Conservation (phyloP, 192 early-diverging fungal genomes). For the Obelidium mucronatum region DNA sequence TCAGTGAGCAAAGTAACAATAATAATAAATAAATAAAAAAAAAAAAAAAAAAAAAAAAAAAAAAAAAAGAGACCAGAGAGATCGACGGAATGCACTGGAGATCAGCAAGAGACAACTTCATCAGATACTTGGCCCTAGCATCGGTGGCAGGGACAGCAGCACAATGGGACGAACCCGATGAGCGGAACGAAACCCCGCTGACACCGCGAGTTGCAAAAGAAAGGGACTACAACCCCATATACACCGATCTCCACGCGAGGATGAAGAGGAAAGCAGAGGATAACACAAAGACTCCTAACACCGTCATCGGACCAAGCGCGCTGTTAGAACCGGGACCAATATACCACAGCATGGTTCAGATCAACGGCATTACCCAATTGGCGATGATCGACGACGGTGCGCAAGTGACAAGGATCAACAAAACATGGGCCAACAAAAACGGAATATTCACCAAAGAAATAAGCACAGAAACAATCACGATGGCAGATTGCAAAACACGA, state of each 20-base stretch:
- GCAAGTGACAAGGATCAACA: background rate
- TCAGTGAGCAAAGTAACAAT: background rate
- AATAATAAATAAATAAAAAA: background rate
- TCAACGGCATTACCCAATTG: background rate
- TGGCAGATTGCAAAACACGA: background rate
- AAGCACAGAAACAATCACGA: background rate
- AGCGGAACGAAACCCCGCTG: background rate
- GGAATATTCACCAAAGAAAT: background rate
- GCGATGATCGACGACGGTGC: background rate
- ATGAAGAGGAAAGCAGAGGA: too few relatives aligned
- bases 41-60: background rate
- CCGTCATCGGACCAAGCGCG: background rate
- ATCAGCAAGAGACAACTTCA: background rate
- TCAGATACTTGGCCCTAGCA: background rate
- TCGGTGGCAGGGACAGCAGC: background rate
- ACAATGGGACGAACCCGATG: background rate
- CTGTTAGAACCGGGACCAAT: background rate
- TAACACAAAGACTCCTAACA: background rate
- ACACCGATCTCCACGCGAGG: background rate
- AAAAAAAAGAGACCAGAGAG: background rate
- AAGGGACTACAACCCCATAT: background rate
- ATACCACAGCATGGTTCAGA: background rate
- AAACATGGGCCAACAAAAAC: background rate
- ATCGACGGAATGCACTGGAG: background rate
- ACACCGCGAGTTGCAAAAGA: background rate